Base-by-base conservation (phyloP, 768 basidiomycete species). In the Macrocybe gigantea region DNA sequence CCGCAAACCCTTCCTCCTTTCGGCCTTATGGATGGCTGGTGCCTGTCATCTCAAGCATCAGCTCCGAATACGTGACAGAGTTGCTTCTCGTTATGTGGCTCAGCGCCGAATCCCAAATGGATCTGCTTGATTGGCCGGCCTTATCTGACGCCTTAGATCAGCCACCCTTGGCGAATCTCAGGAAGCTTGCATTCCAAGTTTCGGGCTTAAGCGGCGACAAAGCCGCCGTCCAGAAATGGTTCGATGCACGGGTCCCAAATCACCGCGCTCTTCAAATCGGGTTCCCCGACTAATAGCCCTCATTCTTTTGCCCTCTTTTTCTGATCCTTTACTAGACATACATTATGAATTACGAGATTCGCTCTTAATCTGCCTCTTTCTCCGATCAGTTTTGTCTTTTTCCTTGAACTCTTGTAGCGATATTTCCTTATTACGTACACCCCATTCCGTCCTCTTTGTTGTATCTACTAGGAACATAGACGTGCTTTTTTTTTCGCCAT, bases 11-110 rank as follows among this genome's bases (percentile, higher is more conserved):
- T 33, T 15, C 7, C n/a, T 39, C 41, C 11, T 31, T 14, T 34
- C 37, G 22, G 12, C 60, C 55, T 7, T 63, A 56, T 44, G 47
- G 53, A 7, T 68, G 66, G 64, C 49, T 70, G 40, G 41, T 58
- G 3, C 49, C 60, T 5, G 38, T 67, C 30, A 53, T 68, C 33
- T 58, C 57, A 4, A 59, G 56, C 31, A 52, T 63, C 29, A 50
- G 37, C 37, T 61, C 64, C 8, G 38, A 42, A 30, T 42, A 42
- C 7, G 31, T 68, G 9, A 38, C 45, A n/a, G 49, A 53, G 35
- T 49, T 66, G 9, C 50, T 51, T 31, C 59, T 69, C 36, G 47
- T 56, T 42, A 51, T 70, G 7, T 70, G 68, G 67, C 49, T 71
- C 38, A 65, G 65, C 30, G 52, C 56, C 12, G 64, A 69, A 51